Evolutionary conservation across 441 rosid species (phyloP).

Genomic region (Syzygium malaccense): DNA sequence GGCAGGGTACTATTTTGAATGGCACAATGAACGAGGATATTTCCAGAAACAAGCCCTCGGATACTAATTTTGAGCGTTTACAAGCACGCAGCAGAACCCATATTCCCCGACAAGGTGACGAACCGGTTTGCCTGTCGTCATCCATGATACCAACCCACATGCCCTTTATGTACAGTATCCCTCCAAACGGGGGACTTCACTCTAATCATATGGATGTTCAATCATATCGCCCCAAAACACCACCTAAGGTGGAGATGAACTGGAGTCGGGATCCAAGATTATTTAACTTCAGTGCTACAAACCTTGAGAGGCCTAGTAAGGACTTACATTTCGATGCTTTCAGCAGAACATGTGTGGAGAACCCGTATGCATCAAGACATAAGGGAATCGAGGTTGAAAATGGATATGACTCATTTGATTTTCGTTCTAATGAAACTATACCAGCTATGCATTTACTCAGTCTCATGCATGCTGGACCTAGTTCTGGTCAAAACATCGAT

Average conservation of each 20-base stretch:
- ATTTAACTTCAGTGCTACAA: background rate
- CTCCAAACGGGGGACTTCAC: background rate
- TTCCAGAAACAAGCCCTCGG: background rate
- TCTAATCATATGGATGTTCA: background rate
- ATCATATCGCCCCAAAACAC: background rate
- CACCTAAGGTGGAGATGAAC: background rate
- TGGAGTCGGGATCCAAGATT: background rate
- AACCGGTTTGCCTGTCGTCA: background rate
- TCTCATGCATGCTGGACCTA: constrained; percentile 62
- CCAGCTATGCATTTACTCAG: constrained; percentile 3
- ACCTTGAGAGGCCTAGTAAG: background rate
- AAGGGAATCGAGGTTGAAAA: background rate
- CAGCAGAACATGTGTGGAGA: background rate
- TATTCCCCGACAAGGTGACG: background rate
- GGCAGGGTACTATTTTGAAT: background rate
- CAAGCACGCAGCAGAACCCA: background rate
- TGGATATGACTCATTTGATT: background rate
- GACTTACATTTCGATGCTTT: background rate
- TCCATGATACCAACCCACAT: background rate
- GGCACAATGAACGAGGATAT: background rate
- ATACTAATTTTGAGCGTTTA: background rate
- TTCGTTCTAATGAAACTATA: background rate
- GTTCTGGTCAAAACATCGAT: constrained; percentile 37
- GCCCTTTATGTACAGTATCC: background rate
- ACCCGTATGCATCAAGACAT: background rate